Conservation (phyloP, 139 green algal genomes). For the Closterium sp. region DNA sequence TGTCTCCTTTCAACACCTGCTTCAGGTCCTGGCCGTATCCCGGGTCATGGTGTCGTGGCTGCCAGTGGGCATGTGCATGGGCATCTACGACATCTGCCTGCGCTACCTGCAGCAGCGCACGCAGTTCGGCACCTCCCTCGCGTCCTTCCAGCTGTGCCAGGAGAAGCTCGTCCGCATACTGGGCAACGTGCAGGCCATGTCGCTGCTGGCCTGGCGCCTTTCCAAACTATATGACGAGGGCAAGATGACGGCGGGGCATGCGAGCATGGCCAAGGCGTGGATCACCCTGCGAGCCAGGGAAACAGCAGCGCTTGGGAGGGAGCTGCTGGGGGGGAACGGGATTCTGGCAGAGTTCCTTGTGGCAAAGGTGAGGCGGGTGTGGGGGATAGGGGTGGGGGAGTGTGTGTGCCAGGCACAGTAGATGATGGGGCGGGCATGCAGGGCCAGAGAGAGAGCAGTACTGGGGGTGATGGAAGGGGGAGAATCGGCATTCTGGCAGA, state of each 20-base stretch:
- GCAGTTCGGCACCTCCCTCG: slow-evolving; percentile 85
- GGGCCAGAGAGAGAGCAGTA: too few species aligned
- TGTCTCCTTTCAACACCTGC: neutral
- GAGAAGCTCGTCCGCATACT: slow-evolving; percentile 88
- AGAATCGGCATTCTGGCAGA: slow-evolving; percentile 90
- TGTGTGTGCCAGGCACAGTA: neutral
- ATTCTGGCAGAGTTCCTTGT: slow-evolving; percentile 85
- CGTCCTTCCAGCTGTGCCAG: slow-evolving; percentile 76
- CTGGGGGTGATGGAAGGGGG: too few species aligned
- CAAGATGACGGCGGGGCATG: slow-evolving; percentile 79
- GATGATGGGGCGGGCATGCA: too few species aligned
- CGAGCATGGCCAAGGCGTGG: slow-evolving; percentile 87
- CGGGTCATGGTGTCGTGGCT: slow-evolving; percentile 94
- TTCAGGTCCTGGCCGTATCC: slow-evolving; percentile 76
- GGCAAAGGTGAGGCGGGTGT: slow-evolving; percentile 64
- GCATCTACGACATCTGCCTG: slow-evolving; percentile 85
- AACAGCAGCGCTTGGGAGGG: slow-evolving; percentile 77
- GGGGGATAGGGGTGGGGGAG: neutral
- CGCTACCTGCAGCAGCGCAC: slow-evolving; percentile 76
- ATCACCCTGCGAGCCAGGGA: slow-evolving; percentile 70
- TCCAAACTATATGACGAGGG: slow-evolving; percentile 80
- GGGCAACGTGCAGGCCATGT: slow-evolving; percentile 71
- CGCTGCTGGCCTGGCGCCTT: slow-evolving; percentile 76
- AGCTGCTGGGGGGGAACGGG: slow-evolving; percentile 91
- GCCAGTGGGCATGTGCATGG: slow-evolving; percentile 84